phyloP scores from a whole-genome alignment of 495 filamentous ascomycete species.

The Hypoxylon intermedium region DNA sequence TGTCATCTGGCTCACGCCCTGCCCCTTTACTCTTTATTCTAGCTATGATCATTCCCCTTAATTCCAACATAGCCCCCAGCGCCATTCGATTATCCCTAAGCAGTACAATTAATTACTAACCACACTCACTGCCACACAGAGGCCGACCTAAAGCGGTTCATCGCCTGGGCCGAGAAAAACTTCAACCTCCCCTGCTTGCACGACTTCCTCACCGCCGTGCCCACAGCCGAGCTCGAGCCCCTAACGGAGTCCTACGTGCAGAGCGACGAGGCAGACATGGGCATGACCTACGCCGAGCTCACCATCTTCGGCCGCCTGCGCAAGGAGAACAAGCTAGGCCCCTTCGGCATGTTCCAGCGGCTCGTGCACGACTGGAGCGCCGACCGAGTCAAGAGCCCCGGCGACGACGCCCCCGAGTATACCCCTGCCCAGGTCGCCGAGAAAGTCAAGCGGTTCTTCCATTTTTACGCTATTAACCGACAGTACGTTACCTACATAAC shows the following conservation, averaged over 20 bases:
- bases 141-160: conserved; percentile 78
- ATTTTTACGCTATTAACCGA: no score
- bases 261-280: conserved; percentile 66
- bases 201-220: conserved; percentile 75
- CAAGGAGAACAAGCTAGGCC: conserved; percentile 76
- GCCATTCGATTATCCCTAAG: background rate
- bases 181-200: conserved; percentile 77
- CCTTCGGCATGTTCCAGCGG: conserved; percentile 72
- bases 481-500: no score
- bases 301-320: conserved; percentile 66
- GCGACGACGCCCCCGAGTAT: conserved; percentile 44
- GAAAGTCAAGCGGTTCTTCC: conserved; percentile 75
- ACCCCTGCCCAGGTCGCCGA: conserved; percentile 53
- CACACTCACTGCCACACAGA: background rate
- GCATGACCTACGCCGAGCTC: conserved; percentile 63
- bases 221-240: conserved; percentile 86
- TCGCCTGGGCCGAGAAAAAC: conserved; percentile 64
- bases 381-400: conserved; percentile 41
- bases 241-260: conserved; percentile 72
- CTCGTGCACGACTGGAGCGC: conserved; percentile 75
- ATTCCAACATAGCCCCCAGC: no score
- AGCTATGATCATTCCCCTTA: no score
- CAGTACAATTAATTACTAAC: conserved; percentile 3
- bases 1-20: background rate
- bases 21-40: background rate